phyloP scores from a whole-genome alignment of 129 eudicot species.

The Sambucus nigra region DNA sequence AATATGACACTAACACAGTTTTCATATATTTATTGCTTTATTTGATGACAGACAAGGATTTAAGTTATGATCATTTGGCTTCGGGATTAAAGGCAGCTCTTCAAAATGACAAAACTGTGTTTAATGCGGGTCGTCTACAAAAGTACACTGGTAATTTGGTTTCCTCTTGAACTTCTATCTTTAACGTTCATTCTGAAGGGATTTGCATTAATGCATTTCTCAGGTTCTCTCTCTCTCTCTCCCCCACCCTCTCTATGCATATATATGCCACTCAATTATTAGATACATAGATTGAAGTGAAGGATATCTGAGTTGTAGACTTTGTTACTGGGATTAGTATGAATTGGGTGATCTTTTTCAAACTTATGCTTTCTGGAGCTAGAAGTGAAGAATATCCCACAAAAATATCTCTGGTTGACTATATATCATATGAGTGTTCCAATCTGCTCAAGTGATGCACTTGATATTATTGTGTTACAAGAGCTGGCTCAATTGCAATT shows the following conservation, averaged over 20 bases:
- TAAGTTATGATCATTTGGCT: slow-evolving; percentile 86
- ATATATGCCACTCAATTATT: too few species aligned
- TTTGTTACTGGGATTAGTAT: too few species aligned
- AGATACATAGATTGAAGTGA: too few species aligned
- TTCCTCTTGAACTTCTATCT: background rate
- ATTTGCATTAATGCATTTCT: background rate
- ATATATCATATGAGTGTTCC: background rate
- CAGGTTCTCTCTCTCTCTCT: background rate
- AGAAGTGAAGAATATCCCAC: too few species aligned
- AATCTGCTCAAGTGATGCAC: background rate
- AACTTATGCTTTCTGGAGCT: too few species aligned
- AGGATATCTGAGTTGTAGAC: too few species aligned
- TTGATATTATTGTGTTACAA: background rate
- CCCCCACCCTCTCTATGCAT: too few species aligned
- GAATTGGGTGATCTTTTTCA: too few species aligned
- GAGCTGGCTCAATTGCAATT: background rate
- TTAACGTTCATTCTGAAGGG: background rate
- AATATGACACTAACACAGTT: background rate
- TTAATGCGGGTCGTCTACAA: slow-evolving; percentile 86
- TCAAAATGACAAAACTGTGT: slow-evolving; percentile 61
- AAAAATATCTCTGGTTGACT: too few species aligned
- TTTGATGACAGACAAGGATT: slow-evolving; percentile 51
- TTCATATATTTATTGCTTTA: slow-evolving; percentile 3
- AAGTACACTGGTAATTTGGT: slow-evolving; percentile 64
- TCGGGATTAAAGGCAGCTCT: slow-evolving; percentile 69